Percentiles rank a stretch among this genome's conserved stretches.
Conservation (phyloP, 2,329 filamentous ascomycete species). For the Verticillium albo-atrum region DNA sequence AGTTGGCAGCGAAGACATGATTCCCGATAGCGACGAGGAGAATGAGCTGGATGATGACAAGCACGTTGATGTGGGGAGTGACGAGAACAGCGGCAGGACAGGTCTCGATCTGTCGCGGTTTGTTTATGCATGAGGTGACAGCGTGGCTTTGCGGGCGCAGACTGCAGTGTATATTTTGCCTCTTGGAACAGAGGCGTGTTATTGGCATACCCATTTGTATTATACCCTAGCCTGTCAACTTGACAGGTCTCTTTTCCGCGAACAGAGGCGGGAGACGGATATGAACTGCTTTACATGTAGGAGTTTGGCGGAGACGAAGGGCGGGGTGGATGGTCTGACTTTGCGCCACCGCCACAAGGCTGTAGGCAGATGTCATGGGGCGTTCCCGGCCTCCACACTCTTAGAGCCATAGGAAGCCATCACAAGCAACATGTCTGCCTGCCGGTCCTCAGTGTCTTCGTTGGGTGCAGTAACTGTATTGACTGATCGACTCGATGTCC, state of each 20-base stretch:
- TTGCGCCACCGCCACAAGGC: not conserved
- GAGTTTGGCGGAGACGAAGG: not conserved
- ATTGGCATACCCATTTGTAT: not conserved
- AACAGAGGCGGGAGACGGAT: not conserved
- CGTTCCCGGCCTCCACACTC: too few species aligned
- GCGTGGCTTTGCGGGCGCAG: not conserved
- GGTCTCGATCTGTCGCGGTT: conserved; percentile 44
- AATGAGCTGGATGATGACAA: conserved; percentile 31
- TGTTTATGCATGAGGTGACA: conserved; percentile 31
- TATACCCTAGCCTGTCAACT: not conserved
- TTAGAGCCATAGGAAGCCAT: too few species aligned
- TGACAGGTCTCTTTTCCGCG: not conserved
- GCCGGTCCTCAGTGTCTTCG: too few species aligned
- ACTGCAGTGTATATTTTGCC: not conserved
- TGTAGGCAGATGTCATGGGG: not conserved
- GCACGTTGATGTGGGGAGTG: conserved; percentile 13
- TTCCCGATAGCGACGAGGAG: conserved; percentile 47
- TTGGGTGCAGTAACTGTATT: too few species aligned
- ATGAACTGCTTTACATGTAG: not conserved
- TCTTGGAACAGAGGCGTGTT: not conserved
- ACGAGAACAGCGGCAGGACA: conserved; percentile 22
- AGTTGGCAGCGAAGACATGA: conserved; percentile 53
- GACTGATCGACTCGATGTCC: too few species aligned
- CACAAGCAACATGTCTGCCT: too few species aligned
- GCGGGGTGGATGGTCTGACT: not conserved